phyloP scores from a whole-genome alignment of 2,329 filamentous ascomycete genomes.

The Xylaria sp. region DNA sequence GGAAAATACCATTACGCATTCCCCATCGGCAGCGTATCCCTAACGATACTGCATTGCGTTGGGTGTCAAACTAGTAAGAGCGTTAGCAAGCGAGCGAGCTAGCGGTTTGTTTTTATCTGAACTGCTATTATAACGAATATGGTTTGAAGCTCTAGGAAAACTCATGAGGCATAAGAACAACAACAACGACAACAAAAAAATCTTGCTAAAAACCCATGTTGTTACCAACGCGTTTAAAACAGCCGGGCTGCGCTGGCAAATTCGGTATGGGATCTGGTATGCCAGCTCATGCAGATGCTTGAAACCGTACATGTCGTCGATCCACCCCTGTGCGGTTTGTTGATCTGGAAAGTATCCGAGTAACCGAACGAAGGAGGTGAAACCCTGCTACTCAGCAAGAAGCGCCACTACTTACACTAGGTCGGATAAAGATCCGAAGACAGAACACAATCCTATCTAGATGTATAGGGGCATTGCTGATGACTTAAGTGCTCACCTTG shows the following conservation, averaged over 20 bases:
- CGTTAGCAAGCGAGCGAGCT: conserved; percentile 9
- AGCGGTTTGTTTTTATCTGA: neutral
- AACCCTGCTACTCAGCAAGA: conserved; percentile 24
- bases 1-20: conserved; percentile 74
- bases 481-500: conserved; percentile 44
- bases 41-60: conserved; percentile 71
- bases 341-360: conserved; percentile 33
- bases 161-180: neutral
- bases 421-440: conserved; percentile 21
- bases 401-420: conserved; percentile 14
- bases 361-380: conserved; percentile 27
- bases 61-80: conserved; percentile 61
- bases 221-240: neutral
- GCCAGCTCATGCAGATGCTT: conserved; percentile 12
- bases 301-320: conserved; percentile 30
- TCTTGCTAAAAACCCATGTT: neutral
- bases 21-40: conserved; percentile 75
- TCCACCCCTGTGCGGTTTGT: conserved; percentile 6
- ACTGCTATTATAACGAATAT: too few species aligned
- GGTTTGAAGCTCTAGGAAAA: too few species aligned
- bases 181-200: neutral
- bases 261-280: conserved; percentile 28
- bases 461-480: conserved; percentile 3
- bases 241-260: conserved; percentile 5
- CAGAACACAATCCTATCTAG: neutral